Conservation (phyloP, 106 monocot species). For the Phalaenopsis equestris region DNA sequence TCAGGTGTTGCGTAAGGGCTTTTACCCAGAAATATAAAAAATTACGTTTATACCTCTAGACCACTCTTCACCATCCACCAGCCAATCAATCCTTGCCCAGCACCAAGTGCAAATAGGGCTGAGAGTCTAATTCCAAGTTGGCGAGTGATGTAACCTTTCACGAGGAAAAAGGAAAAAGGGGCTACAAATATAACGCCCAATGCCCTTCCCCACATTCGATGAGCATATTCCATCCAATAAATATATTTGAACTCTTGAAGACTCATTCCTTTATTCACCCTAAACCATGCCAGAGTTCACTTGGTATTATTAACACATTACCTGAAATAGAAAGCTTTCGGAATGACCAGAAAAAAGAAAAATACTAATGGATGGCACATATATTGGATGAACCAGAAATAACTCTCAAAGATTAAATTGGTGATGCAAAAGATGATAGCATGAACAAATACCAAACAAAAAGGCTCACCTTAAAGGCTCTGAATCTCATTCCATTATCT, state of each 20-base stretch:
- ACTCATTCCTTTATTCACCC: constrained; percentile 91
- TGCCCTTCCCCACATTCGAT: constrained; percentile 98
- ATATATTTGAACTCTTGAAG: constrained; percentile 96
- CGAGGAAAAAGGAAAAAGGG: constrained; percentile 79
- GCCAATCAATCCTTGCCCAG: constrained; percentile 82
- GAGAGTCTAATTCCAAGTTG: constrained; percentile 76
- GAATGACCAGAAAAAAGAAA: neutral
- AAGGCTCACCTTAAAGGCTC: neutral
- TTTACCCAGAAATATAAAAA: neutral
- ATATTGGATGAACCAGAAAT: neutral
- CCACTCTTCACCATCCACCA: constrained; percentile 99
- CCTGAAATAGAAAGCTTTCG: neutral
- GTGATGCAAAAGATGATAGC: neutral
- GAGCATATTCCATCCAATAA: constrained; percentile 99
- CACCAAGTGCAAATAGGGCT: constrained; percentile 84
- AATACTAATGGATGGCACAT: neutral
- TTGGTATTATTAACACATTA: neutral
- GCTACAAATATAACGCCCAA: constrained; percentile 77
- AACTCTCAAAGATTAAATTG: neutral
- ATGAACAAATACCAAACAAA: neutral
- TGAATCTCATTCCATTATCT: neutral
- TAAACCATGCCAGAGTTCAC: constrained; percentile 15
- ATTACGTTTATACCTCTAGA: constrained; percentile 45
- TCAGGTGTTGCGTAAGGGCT: neutral
- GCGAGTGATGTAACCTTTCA: constrained; percentile 81